Conservation (phyloP, 345 rosid genomes). For the Xanthoceras sorbifolium region DNA sequence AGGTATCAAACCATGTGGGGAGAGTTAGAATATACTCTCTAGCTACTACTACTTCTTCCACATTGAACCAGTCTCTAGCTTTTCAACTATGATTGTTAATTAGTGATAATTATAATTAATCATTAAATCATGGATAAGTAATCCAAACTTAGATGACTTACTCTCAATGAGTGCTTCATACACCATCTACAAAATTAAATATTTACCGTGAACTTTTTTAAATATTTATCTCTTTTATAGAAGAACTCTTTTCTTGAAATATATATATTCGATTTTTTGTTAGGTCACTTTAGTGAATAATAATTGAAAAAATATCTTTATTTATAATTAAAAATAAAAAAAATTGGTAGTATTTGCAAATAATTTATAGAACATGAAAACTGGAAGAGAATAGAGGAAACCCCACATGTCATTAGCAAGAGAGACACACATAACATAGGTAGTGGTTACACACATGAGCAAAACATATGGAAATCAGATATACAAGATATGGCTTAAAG, state of each 20-base stretch:
- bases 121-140: neutral
- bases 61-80: neutral
- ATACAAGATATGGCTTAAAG: neutral
- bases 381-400: neutral
- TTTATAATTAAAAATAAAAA: neutral
- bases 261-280: neutral
- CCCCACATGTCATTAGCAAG: slow-evolving; percentile 20
- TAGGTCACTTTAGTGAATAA: neutral
- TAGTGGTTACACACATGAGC: neutral
- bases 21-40: neutral
- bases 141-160: slow-evolving; percentile 8
- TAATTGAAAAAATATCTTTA: neutral
- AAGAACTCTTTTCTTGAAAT: neutral
- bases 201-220: neutral
- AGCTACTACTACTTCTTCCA: neutral
- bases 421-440: slow-evolving; percentile 6
- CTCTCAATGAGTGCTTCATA: neutral
- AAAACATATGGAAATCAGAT: neutral
- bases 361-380: neutral
- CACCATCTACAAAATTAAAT: neutral
- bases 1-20: slow-evolving; percentile 41
- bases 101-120: neutral
- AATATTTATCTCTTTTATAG: no score
- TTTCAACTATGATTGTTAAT: neutral
- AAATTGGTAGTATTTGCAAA: neutral